These are phyloP conservation scores for Nakaseomyces delphensis DNA, from an alignment of 1,139 yeast genomes.

Conservation along the genomic window DNA sequence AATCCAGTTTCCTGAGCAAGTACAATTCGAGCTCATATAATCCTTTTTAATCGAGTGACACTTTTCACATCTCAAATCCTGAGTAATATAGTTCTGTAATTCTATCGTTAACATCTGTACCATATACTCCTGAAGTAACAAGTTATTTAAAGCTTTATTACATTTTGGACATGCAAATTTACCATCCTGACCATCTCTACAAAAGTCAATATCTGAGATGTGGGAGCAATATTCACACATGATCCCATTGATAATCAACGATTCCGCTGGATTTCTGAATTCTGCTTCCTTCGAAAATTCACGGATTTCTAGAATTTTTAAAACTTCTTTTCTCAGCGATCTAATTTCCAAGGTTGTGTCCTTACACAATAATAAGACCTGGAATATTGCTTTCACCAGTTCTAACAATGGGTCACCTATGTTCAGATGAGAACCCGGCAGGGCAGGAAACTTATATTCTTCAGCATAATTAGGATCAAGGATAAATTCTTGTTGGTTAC, in stretches of 20 bases:
- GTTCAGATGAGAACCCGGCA: conserved; percentile 62
- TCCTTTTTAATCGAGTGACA: conserved; percentile 62
- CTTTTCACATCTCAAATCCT: conserved; percentile 73
- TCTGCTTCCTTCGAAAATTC: conserved; percentile 75
- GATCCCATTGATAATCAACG: conserved; percentile 56
- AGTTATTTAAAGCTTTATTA: conserved; percentile 51
- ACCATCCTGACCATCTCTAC: conserved; percentile 47
- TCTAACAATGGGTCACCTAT: conserved; percentile 69
- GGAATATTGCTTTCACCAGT: conserved; percentile 66
- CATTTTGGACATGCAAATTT: conserved; percentile 67
- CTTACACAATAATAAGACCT: conserved; percentile 59
- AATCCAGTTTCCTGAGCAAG: conserved; percentile 82
- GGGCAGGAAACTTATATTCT: conserved; percentile 62
- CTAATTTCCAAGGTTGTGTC: conserved; percentile 65
- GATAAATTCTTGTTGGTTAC: conserved; percentile 65
- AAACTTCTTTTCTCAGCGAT: conserved; percentile 62
- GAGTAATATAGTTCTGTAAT: conserved; percentile 57
- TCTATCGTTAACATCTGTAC: conserved; percentile 53
- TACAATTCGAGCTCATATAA: conserved; percentile 67
- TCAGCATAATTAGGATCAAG: conserved; percentile 54
- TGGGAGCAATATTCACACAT: conserved; percentile 74
- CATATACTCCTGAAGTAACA: conserved; percentile 69
- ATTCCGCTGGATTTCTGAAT: conserved; percentile 69
- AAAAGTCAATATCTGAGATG: conserved; percentile 71
- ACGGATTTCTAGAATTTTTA: conserved; percentile 64